Evolutionary conservation across 306 rosid genomes (phyloP), one percentile per base, ranked within the genome.

Genomic region (Cicer yamashitae): DNA sequence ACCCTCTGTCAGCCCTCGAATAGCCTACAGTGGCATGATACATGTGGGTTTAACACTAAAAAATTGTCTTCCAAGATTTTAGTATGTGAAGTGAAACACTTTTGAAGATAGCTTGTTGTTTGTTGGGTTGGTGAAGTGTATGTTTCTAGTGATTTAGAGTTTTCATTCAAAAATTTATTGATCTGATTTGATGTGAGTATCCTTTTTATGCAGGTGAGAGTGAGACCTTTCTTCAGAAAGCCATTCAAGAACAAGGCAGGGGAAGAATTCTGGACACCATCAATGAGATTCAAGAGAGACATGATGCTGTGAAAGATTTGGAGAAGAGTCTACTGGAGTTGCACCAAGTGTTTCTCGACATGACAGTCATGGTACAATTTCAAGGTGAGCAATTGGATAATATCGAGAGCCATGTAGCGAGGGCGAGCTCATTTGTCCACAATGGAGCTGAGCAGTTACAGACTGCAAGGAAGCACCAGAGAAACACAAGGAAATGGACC

Each of bases 301-400:
- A 94, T 72, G 98, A 91, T 76, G 96, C 98, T 3, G 98, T 94
- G 10, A 89, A 92, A 51, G 98, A 90, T 43, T 71, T 94, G 68
- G 98, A 94, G 86, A 94, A 85, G 91, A 94, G 82, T 73, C 96
- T 94, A 43, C 81, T 75, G 78, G 97, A 90, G 77, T 83, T 94
- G 80, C 98, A 94, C 86, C 98, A 94, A 73, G 97, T 94, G 76
- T 94, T 94, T 79, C 76, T 94, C 78, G 98, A 94, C 93, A 94
- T 94, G 98, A 89, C 98, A 6, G 98, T 94, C 17, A 39, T 91
- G 84, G 98, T 94, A 46, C 87, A 94, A 71, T 86, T 90, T 14
- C 98, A 94, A 77, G 98, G 96, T 3, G 97, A 94, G 81, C 97
- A 94, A 70, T 76, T 94, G 48, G 96, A 94, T 57, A 89, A 94